A percentile compares a stretch with the other conserved stretches of the same genome.
Conservation (phyloP, 2,329 filamentous ascomycete genomes). For the Mariannaea elegans region DNA sequence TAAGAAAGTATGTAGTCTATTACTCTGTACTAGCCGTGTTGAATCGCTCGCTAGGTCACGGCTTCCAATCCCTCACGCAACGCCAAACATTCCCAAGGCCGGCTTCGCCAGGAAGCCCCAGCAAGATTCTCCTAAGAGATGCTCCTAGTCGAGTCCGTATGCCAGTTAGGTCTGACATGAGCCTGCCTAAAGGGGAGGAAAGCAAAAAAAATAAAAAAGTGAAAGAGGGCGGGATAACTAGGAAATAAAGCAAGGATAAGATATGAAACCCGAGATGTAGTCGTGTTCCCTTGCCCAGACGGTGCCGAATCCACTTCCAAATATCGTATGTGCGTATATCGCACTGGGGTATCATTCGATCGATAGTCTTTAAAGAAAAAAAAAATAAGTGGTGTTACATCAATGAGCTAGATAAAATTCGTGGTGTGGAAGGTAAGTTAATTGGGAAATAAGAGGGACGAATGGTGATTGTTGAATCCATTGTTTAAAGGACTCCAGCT, state of each 20-base stretch:
- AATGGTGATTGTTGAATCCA: constrained; percentile 29
- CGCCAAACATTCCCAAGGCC: constrained; percentile 32
- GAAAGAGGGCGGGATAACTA: constrained; percentile 8
- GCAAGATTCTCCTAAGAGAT: not conserved
- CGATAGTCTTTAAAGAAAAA: constrained; percentile 30
- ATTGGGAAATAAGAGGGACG: constrained; percentile 19
- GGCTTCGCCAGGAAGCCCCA: constrained; percentile 34
- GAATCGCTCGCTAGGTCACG: constrained; percentile 28
- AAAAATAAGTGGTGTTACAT: constrained; percentile 33
- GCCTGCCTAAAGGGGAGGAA: constrained; percentile 21
- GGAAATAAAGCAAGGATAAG: constrained; percentile 10
- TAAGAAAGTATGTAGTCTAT: constrained; percentile 21
- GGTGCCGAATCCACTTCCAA: constrained; percentile 26
- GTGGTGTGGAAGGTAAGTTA: constrained; percentile 18
- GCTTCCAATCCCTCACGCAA: constrained; percentile 27
- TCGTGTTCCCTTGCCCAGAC: constrained; percentile 13
- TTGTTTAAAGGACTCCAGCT: too few relatives aligned
- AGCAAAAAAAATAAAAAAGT: constrained; percentile 16
- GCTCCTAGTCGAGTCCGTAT: constrained; percentile 2
- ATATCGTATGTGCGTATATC: constrained; percentile 23
- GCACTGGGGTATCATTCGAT: constrained; percentile 40
- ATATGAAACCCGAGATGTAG: constrained; percentile 8
- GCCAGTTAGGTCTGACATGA: constrained; percentile 4
- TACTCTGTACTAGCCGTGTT: constrained; percentile 28
- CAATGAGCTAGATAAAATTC: constrained; percentile 20